Evolutionary conservation across 1,284 basidiomycete genomes (phyloP).

Genomic region (Wallemia mellicola): DNA sequence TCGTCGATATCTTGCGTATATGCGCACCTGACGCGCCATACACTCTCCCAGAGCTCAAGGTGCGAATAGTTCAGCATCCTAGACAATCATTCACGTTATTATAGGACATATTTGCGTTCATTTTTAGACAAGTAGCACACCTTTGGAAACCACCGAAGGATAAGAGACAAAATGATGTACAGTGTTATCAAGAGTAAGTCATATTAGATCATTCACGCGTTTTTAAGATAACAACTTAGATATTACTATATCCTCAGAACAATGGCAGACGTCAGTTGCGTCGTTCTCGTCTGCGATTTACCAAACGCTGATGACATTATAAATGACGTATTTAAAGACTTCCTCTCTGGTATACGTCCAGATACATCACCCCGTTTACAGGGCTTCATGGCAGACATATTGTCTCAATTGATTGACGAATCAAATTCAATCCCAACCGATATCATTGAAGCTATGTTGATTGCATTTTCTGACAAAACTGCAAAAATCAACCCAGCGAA

Average conservation of each 20-base stretch:
- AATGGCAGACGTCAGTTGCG: slow-evolving; percentile 72
- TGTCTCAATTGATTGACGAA: slow-evolving; percentile 70
- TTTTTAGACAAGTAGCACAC: slow-evolving; percentile 49
- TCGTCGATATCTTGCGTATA: slow-evolving; percentile 70
- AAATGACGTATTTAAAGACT: slow-evolving; percentile 45
- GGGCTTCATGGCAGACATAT: slow-evolving; percentile 58
- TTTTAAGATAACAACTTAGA: slow-evolving; percentile 6
- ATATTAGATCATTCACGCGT: neutral
- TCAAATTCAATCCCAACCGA: slow-evolving; percentile 37
- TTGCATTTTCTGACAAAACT: slow-evolving; percentile 29
- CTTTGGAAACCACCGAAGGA: slow-evolving; percentile 32
- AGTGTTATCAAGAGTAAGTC: slow-evolving; percentile 36
- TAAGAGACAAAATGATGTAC: slow-evolving; percentile 19
- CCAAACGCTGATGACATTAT: slow-evolving; percentile 62
- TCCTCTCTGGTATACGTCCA: slow-evolving; percentile 41
- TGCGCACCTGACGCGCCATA: slow-evolving; percentile 96
- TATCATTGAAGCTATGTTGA: slow-evolving; percentile 50
- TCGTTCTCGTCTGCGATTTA: slow-evolving; percentile 74
- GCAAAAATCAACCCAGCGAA: slow-evolving; percentile 20
- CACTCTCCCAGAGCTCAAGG: slow-evolving; percentile 42
- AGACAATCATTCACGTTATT: too few species aligned
- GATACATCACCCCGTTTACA: slow-evolving; percentile 70
- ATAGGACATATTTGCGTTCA: slow-evolving; percentile 81
- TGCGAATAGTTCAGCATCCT: too few species aligned
- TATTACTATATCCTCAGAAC: slow-evolving; percentile 80